Percentiles rank a stretch among this genome's conserved stretches.
These are phyloP conservation scores for Lachnellula hyalina DNA, from an alignment of 2,329 filamentous ascomycete species.

Conservation along the genomic window DNA sequence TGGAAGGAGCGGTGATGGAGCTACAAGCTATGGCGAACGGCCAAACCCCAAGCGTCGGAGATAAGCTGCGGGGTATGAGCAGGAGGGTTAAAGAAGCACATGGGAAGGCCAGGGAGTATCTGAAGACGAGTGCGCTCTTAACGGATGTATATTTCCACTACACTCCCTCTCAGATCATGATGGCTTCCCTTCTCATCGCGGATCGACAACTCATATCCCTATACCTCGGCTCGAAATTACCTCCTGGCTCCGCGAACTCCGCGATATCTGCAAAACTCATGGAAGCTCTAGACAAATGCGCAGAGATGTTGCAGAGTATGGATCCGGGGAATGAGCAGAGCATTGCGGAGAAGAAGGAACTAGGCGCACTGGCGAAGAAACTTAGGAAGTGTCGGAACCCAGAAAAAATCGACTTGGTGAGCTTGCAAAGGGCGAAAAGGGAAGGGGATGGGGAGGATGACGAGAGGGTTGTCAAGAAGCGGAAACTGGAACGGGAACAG, in stretches of 20 bases:
- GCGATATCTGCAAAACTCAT: constrained; percentile 43
- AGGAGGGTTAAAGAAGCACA: constrained; percentile 57
- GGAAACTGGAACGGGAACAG: constrained; percentile 38
- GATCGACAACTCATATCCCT: constrained; percentile 53
- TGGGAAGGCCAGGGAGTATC: constrained; percentile 62
- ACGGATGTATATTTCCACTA: constrained; percentile 98
- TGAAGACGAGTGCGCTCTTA: constrained; percentile 75
- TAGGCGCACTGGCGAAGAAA: constrained; percentile 60
- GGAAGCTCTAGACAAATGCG: constrained; percentile 44
- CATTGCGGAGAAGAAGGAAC: constrained; percentile 37
- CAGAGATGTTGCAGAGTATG: constrained; percentile 50
- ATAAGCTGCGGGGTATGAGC: constrained; percentile 27
- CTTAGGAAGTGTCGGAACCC: constrained; percentile 70
- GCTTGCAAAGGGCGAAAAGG: constrained; percentile 53
- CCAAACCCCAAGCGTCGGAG: constrained; percentile 11
- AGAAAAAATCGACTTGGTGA: constrained; percentile 66
- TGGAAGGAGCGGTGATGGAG: constrained; percentile 85
- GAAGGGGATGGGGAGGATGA: constrained; percentile 35
- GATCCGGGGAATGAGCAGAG: constrained; percentile 32
- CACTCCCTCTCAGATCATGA: constrained; percentile 89
- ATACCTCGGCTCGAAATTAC: constrained; percentile 29
- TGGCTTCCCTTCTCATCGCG: constrained; percentile 71
- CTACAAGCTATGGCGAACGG: constrained; percentile 60
- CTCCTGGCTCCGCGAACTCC: constrained; percentile 19
- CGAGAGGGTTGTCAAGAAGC: constrained; percentile 33